Conservation (phyloP, 371 early-diverging fungal genomes). For the Encephalitozoon romaleae region DNA sequence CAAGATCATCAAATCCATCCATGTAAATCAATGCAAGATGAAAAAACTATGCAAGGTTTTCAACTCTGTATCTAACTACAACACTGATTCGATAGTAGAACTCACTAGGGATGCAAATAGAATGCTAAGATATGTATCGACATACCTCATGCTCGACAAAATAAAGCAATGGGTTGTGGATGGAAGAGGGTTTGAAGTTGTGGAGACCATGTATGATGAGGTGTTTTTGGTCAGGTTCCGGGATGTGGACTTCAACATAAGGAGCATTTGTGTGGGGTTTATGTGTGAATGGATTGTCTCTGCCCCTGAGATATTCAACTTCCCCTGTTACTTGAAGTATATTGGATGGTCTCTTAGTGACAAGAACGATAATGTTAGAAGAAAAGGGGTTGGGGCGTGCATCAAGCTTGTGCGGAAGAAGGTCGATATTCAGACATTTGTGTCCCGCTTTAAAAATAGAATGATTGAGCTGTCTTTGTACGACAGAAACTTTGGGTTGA, state of each 20-base stretch:
- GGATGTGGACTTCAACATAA: slow-evolving; percentile 41
- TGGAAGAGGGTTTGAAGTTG: background rate
- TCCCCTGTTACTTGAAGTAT: slow-evolving; percentile 18
- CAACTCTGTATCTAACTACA: background rate
- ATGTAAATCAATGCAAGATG: background rate
- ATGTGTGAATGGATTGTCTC: slow-evolving; percentile 22
- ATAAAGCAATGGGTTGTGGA: slow-evolving; percentile 6
- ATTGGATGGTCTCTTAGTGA: slow-evolving; percentile 32
- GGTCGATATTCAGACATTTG: background rate
- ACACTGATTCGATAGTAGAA: background rate
- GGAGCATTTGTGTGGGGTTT: slow-evolving; percentile 27
- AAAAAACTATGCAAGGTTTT: slow-evolving; percentile 3
- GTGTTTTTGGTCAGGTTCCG: slow-evolving; percentile 24
- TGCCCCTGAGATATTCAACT: background rate
- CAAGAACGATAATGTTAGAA: slow-evolving; percentile 37
- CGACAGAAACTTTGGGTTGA: slow-evolving; percentile 20
- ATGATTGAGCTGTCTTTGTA: slow-evolving; percentile 15
- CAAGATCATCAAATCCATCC: background rate
- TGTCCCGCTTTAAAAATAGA: slow-evolving; percentile 5
- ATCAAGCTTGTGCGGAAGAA: slow-evolving; percentile 6
- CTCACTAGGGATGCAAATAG: slow-evolving; percentile 10
- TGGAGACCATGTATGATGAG: slow-evolving; percentile 24
- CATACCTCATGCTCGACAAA: slow-evolving; percentile 2
- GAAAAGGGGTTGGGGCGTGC: background rate
- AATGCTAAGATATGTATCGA: slow-evolving; percentile 1